Percentiles rank a stretch among this genome's conserved stretches.
Evolutionary conservation across 225 moss, liverwort and hornwort species (phyloP).

Genomic region (Rhytidiadelphus loreus): DNA sequence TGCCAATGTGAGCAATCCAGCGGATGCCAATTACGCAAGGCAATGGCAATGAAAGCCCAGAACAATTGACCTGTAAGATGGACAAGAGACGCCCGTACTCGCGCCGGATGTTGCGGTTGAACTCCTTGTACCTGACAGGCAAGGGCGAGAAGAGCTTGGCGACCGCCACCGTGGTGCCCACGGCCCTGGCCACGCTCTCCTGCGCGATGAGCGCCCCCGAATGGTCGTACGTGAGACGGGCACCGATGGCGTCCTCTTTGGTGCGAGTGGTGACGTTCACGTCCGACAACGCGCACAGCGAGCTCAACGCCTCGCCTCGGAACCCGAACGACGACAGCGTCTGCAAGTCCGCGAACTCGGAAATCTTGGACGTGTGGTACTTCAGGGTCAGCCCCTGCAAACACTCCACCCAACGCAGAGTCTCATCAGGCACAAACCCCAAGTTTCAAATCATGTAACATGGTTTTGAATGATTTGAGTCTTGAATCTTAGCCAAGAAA

Average conservation of each 20-base stretch:
- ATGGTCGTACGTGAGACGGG: conserved; percentile 65
- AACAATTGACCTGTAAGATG: conserved; percentile 63
- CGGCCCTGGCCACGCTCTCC: conserved; percentile 64
- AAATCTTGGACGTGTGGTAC: conserved; percentile 93
- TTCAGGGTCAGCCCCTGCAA: conserved; percentile 76
- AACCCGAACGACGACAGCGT: conserved; percentile 80
- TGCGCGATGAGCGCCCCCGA: conserved; percentile 45
- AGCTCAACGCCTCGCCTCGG: conserved; percentile 92
- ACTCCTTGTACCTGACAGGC: conserved; percentile 94
- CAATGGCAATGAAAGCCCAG: neutral
- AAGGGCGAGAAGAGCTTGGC: conserved; percentile 74
- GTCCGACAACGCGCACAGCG: conserved; percentile 71
- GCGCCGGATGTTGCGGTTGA: conserved; percentile 85
- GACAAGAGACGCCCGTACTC: conserved; percentile 89
- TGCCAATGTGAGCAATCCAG: neutral
- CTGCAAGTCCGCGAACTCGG: conserved; percentile 72
- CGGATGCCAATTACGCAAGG: neutral
- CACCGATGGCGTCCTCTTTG: conserved; percentile 57
- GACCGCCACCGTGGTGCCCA: conserved; percentile 81
- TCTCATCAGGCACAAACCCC: neutral
- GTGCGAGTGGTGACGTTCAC: conserved; percentile 74
- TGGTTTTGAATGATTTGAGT: neutral
- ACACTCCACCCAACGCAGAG: neutral
- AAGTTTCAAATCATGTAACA: neutral
- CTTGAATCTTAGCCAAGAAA: neutral